phyloP scores from a whole-genome alignment of 2,329 filamentous ascomycete species.

The Penicillium sp. region DNA sequence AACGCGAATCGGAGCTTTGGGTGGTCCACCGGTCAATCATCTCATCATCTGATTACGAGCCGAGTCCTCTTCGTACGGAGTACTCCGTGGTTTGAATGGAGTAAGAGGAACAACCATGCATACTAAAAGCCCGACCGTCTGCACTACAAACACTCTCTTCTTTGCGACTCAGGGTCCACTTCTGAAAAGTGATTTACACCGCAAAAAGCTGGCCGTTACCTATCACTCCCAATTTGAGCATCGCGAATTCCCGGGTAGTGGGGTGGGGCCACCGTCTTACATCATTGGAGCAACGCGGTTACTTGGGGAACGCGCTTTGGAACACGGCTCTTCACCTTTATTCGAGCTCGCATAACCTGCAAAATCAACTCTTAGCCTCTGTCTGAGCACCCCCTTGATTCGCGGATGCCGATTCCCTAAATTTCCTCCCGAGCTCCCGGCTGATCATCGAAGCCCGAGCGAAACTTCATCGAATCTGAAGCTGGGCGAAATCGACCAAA shows the following conservation, averaged over 20 bases:
- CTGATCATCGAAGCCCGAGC: constrained; percentile 20
- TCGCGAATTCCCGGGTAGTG: constrained; percentile 22
- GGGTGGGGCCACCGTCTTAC: constrained; percentile 15
- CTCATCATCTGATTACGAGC: no score
- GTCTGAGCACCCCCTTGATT: constrained; percentile 13
- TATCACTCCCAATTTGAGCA: constrained; percentile 6
- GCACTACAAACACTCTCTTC: not conserved
- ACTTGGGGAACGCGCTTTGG: constrained; percentile 30
- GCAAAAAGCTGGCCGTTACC: constrained; percentile 18
- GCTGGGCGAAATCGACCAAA: constrained; percentile 3
- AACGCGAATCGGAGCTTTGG: constrained; percentile 16
- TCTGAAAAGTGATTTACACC: constrained; percentile 13
- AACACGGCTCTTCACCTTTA: constrained; percentile 6
- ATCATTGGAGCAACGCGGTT: constrained; percentile 27
- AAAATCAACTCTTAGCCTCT: not conserved
- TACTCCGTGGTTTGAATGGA: no score
- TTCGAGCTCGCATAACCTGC: not conserved
- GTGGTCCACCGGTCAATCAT: not conserved
- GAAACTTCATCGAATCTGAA: constrained; percentile 12
- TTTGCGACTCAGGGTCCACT: not conserved
- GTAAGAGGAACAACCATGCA: constrained; percentile 5
- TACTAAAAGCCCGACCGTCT: not conserved
- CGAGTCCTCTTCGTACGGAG: no score
- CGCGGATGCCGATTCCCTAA: constrained; percentile 8
- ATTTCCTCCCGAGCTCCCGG: constrained; percentile 11